Base-by-base conservation (phyloP, 805 yeast genomes). In the Debaryomyces maramus region DNA sequence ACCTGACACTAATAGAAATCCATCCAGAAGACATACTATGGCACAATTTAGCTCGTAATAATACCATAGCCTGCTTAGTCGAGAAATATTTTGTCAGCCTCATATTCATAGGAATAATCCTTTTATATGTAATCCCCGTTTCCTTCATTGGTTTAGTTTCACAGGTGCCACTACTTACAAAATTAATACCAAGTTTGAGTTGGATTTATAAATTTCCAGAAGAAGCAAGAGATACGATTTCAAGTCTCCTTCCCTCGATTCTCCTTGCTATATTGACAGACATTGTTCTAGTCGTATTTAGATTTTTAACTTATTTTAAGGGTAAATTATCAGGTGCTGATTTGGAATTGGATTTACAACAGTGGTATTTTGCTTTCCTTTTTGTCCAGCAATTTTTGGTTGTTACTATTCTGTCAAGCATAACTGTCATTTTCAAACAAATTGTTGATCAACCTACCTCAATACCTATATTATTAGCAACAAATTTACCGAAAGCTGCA, bases 381-480 rank as follows among this genome's bases (percentile, higher is more conserved):
- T 88, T 86, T 56, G 79, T 89, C 37, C 97, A 90, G 51, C 77
- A 88, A 30, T 89, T 90, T 49, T 60, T 90, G 32, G 91, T 89
- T 18, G 88, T 89, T 2, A 85, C 96, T 0, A 75, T 89, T 26
- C 87, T 95, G 51, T 83, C 93, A 0, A 90, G 96, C 19, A 60
- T 86, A 3, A 75, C 84, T 2, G 80, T 77, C 6, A 70, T 87
- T 0, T 59, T 84, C 32, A 80, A 80, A 45, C 80, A 77, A 40
- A 61, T 84, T 4, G 60, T 86, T 5, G 79, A 77, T 43, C 82
- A 77, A 48, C 96, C 96, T 1, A 78, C 81, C 0, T 78, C 87
- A 0, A 76, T 86, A 9, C 88, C 93, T 1, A 69, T 78, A 5
- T 60, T 87, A 39, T 67, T 88, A 17, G 96, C 96, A 0, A 73